Evolutionary conservation across 306 rosid genomes (phyloP), one percentile per base, ranked within the genome.

Genomic region (Inga leiocalycina): DNA sequence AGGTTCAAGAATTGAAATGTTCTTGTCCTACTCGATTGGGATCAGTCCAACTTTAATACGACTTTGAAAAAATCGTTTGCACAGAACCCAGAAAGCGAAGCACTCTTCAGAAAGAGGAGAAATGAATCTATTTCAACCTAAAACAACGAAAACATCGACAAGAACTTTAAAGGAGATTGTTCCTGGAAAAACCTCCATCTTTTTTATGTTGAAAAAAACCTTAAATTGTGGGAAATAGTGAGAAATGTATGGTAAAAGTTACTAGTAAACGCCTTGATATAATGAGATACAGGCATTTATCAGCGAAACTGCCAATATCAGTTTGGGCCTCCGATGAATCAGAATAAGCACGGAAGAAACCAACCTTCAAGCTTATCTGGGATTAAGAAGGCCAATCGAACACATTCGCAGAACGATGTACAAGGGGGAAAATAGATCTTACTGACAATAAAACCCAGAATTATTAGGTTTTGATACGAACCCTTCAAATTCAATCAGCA

Each of bases 321-420:
- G 3, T 92, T 30, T 90, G 1, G 89, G 93, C 94, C 91, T 90
- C 88, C 97, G 90, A 92, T 90, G 97, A 92, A 92, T 90, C 94
- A 92, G 91, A n/a, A 19, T 82, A 92, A 90, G 94, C 92, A 92
- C 89, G 0, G 10, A 13, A 39, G 70, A 34, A 22, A 71, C 6
- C 67, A 22, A 52, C 44, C 72, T 48, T 43, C 32, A 22, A 86
- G 92, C 93, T 92, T 71, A 88, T 78, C 97, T 90, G 97, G 97
- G 94, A 92, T 92, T 92, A 92, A 89, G 94, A 87, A 92, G 97
- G 97, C 94, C 87, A 32, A 15, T 1, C 0, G 6, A 6, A 11
- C n/a, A 17, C 3, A 0, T 8, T 37, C 5, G 1, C 46, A 22
- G 52, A 14, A 41, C 0, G 10, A 45, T 20, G n/a, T 6, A 0